Evolutionary conservation across 2,329 filamentous ascomycete species (phyloP).

Genomic region (Colletotrichum sojae): DNA sequence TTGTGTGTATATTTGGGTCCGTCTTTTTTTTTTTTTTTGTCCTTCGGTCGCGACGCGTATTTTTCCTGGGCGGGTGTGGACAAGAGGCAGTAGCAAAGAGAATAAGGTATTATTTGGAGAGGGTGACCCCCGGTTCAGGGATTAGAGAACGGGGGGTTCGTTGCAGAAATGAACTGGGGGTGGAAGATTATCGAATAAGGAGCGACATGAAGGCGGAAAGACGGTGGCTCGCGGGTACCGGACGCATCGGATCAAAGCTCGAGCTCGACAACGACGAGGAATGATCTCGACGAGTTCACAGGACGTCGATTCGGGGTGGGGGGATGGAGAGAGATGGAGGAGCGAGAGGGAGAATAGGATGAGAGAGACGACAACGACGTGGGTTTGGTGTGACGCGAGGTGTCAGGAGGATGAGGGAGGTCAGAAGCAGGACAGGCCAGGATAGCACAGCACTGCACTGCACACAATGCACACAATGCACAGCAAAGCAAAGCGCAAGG

Average conservation of each 20-base stretch:
- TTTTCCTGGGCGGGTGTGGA: slow-evolving; percentile 30
- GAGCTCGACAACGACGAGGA: slow-evolving; percentile 19
- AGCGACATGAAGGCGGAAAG: slow-evolving; percentile 41
- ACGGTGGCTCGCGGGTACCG: slow-evolving; percentile 26
- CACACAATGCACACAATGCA: neutral
- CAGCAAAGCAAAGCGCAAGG: too few relatives aligned
- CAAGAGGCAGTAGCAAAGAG: slow-evolving; percentile 18
- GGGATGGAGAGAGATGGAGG: neutral
- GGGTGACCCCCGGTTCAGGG: slow-evolving; percentile 28
- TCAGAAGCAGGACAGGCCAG: slow-evolving; percentile 28
- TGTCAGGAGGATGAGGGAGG: slow-evolving; percentile 31
- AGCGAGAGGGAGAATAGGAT: slow-evolving; percentile 8
- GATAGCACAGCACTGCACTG: slow-evolving; percentile 13
- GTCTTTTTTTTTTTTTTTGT: slow-evolving; percentile 22
- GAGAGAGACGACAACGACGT: slow-evolving; percentile 1
- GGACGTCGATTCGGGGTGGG: neutral
- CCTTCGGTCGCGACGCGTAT: slow-evolving; percentile 32
- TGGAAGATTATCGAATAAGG: slow-evolving; percentile 41
- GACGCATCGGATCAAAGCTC: slow-evolving; percentile 41
- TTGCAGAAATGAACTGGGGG: slow-evolving; percentile 36
- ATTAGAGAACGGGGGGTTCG: slow-evolving; percentile 30
- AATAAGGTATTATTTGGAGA: slow-evolving; percentile 40
- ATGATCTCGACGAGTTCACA: slow-evolving; percentile 18
- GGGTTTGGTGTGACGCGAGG: slow-evolving; percentile 20
- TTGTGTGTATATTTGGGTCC: slow-evolving; percentile 32